phyloP scores from a whole-genome alignment of 192 early-diverging fungal genomes.

The Phycomyces blakesleeanus region DNA sequence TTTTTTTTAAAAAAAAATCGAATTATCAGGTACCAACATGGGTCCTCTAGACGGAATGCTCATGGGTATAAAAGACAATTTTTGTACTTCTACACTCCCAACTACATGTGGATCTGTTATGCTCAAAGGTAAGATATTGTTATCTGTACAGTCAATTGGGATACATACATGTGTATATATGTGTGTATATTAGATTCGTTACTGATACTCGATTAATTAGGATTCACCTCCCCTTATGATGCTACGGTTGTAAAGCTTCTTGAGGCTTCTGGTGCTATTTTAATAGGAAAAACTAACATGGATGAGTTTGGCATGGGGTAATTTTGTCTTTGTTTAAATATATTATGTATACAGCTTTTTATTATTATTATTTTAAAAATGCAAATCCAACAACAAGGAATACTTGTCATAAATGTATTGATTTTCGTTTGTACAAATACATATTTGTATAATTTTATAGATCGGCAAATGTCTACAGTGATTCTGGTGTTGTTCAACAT shows the following conservation, averaged over 20 bases:
- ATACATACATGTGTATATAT: neutral
- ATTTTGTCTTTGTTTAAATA: no score
- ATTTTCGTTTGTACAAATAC: no score
- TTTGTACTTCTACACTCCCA: constrained; percentile 55
- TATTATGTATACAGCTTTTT: no score
- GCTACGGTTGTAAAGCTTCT: constrained; percentile 70
- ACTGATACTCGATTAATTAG: constrained; percentile 27
- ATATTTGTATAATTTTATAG: constrained; percentile 10
- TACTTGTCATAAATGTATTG: no score
- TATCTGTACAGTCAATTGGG: neutral
- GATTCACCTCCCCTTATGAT: constrained; percentile 64
- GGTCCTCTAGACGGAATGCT: constrained; percentile 1
- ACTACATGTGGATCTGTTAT: constrained; percentile 78
- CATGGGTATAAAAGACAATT: constrained; percentile 80
- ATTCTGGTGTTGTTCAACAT: constrained; percentile 39
- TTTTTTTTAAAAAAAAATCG: neutral
- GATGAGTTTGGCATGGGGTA: constrained; percentile 98
- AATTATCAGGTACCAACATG: neutral
- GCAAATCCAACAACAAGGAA: no score
- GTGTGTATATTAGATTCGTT: neutral
- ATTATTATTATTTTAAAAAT: no score
- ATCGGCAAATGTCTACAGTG: constrained; percentile 46
- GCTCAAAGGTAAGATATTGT: constrained; percentile 46
- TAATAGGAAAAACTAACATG: constrained; percentile 87
- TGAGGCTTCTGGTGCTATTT: constrained; percentile 54